Percentiles rank a stretch among this genome's conserved stretches.
phyloP scores from a whole-genome alignment of 345 rosid species.

The Crucihimalaya himalaica region DNA sequence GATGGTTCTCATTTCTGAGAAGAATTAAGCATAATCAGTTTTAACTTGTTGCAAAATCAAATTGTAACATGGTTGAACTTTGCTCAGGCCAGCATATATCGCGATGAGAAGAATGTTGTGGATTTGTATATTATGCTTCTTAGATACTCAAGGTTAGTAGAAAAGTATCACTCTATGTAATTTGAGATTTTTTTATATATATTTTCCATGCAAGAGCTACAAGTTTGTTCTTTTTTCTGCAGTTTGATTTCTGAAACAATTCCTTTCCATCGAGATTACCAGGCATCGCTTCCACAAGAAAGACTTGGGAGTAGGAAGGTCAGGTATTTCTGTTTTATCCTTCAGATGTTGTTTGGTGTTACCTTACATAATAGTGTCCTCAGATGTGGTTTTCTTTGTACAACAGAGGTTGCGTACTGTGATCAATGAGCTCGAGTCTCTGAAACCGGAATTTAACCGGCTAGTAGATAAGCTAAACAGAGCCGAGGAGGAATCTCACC shows the following conservation, averaged over 20 bases:
- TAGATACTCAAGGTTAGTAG: conserved; percentile 76
- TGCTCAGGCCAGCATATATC: conserved; percentile 71
- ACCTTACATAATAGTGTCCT: not conserved
- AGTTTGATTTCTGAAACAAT: conserved; percentile 97
- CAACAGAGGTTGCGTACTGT: conserved; percentile 70
- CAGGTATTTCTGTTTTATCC: conserved; percentile 35
- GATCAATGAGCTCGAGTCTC: conserved; percentile 73
- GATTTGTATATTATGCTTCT: conserved; percentile 91
- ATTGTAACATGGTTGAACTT: conserved; percentile 5
- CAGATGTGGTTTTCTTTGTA: conserved; percentile 13
- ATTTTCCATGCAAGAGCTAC: conserved; percentile 2
- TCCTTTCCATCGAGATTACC: conserved; percentile 89
- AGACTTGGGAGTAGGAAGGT: conserved; percentile 71
- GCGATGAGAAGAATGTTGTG: conserved; percentile 83
- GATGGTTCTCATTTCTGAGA: conserved; percentile 1
- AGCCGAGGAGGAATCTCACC: conserved; percentile 36
- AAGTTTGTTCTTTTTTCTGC: conserved; percentile 23
- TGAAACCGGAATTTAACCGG: conserved; percentile 70
- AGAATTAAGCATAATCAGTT: not conserved
- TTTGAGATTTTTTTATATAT: not conserved
- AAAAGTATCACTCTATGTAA: not conserved
- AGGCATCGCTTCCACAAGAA: conserved; percentile 54
- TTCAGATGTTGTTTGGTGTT: conserved; percentile 19
- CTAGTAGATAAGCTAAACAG: conserved; percentile 56
- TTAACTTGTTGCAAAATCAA: not conserved